Base-by-base conservation (phyloP, 106 monocot species). In the Acorus calamus region DNA sequence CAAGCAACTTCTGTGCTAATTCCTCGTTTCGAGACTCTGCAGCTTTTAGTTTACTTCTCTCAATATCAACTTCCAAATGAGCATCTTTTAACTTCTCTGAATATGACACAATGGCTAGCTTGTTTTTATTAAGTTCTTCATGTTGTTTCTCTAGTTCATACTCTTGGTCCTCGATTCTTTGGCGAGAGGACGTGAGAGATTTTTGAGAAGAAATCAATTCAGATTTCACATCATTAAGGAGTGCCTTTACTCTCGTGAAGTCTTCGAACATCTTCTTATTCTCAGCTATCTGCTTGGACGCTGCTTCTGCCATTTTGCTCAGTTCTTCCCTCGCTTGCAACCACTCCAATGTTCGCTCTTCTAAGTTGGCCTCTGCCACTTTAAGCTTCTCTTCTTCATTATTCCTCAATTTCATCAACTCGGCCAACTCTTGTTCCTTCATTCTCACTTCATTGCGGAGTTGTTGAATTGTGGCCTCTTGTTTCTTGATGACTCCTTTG, bases 211-310 rank as follows among this genome's bases (percentile, higher is more conserved):
- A 47, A 9, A 72, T 56, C 47, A 87, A 55, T 66, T 83, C 87
- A 65, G 70, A 80, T n/a, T 49, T 74, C 14, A 87, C 68, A 50
- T 71, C 71, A 61, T 69, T 55, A 14, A 83, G 73, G 44, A 87
- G 70, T 66, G 70, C 64, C 55, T 54, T 69, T 2, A 86, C 78
- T 60, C 78, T 69, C 46, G 61, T 59, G 42, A 81, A 81, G 13
- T 81, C 85, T 44, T 67, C 67, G 28, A 12, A 46, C 3, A 66
- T 53, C 13, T 74, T 73, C 55, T 76, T 73, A 14, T 57, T 61
- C 59, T 61, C 68, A 63, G 46, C 64, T 10, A 56, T 61, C 12
- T 71, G 61, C 46, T 60, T 52, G 5, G 71, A 52, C 51, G 64
- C 74, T 62, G 69, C 64, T 9, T 67, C 62, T 8, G 74, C 42